Evolutionary conservation across 306 rosid species (phyloP).

Genomic region (Malus asiatica): DNA sequence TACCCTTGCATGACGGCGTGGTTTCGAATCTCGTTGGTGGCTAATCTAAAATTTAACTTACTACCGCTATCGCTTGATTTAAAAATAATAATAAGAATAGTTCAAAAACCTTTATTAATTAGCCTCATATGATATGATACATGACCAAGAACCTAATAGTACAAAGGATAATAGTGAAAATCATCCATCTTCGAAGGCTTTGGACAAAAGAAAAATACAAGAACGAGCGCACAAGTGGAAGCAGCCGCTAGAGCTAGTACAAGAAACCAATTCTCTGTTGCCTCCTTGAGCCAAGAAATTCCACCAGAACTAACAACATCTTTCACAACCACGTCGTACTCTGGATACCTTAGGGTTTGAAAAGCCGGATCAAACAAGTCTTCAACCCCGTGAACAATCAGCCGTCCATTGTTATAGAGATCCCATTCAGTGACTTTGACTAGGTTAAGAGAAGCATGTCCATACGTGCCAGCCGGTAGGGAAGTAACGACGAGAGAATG

Average conservation of each 20-base stretch:
- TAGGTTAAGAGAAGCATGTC: not conserved
- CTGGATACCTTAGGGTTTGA: not conserved
- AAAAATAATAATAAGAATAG: too few relatives aligned
- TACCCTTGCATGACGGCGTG: too few relatives aligned
- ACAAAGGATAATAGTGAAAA: not conserved
- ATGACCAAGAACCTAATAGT: not conserved
- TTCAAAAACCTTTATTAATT: not conserved
- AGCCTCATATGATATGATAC: not conserved
- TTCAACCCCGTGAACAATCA: conserved; percentile 3
- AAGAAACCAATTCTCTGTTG: too few relatives aligned
- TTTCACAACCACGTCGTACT: not conserved
- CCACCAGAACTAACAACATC: not conserved
- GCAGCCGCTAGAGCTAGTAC: too few relatives aligned
- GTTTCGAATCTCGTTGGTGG: too few relatives aligned
- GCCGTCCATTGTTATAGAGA: not conserved
- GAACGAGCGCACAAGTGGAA: too few relatives aligned
- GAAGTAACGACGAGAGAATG: not conserved
- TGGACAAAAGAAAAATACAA: too few relatives aligned
- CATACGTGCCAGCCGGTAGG: not conserved
- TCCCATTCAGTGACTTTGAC: not conserved
- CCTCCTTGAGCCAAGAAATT: not conserved
- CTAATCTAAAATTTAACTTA: too few relatives aligned
- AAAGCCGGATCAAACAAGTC: not conserved
- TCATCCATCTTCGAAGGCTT: not conserved
- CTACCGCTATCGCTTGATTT: too few relatives aligned